phyloP scores from a whole-genome alignment of 1,284 basidiomycete genomes.

The Earliella scabrosa region DNA sequence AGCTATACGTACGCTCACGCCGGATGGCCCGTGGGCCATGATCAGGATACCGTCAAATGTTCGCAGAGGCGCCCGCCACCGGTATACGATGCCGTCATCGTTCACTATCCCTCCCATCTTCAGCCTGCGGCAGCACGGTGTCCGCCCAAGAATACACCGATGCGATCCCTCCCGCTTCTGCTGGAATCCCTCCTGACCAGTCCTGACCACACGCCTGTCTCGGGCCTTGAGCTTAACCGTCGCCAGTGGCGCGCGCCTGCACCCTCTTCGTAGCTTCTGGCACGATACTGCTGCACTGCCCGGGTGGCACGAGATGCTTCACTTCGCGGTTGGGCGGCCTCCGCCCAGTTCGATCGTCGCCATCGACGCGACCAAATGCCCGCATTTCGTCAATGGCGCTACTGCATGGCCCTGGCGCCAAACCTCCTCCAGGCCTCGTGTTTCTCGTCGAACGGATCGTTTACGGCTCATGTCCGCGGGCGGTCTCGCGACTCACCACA shows the following conservation, averaged over 20 bases:
- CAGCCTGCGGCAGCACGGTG: neutral
- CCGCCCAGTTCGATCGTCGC: too few species aligned
- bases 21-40: neutral
- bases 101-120: neutral
- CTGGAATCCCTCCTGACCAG: neutral
- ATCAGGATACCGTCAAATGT: neutral
- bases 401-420: too few species aligned
- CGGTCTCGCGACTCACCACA: too few species aligned
- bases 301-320: neutral
- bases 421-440: too few species aligned
- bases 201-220: neutral
- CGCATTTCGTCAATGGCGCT: too few species aligned
- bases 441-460: too few species aligned
- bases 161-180: neutral
- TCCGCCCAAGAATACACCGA: neutral
- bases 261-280: neutral
- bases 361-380: too few species aligned
- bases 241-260: neutral
- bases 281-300: neutral
- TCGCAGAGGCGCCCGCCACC: too few species aligned
- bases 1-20: neutral
- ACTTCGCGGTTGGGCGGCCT: too few species aligned
- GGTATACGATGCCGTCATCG: too few species aligned
- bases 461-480: too few species aligned
- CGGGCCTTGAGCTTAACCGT: slow-evolving; percentile 6